Percentiles rank a stretch among this genome's conserved stretches.
Evolutionary conservation across 73 alveolate species (phyloP).

Genomic region (Uronychia setigera): DNA sequence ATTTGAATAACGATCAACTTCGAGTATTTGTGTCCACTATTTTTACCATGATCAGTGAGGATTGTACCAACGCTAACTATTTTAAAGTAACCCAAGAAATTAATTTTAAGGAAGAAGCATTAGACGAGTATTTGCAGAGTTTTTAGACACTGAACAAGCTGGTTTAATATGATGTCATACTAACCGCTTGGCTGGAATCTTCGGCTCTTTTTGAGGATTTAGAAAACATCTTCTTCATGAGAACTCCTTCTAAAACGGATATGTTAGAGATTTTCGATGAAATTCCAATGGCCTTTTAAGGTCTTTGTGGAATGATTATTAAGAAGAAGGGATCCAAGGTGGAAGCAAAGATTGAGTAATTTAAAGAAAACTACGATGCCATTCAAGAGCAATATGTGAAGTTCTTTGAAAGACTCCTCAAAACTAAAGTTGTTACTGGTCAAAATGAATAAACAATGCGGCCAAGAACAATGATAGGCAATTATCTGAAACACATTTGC

Average conservation of each 20-base stretch:
- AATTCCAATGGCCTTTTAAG: neutral
- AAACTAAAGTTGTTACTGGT: neutral
- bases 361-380: neutral
- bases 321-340: neutral
- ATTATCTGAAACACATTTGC: constrained; percentile 22
- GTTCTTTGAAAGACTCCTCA: neutral
- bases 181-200: neutral
- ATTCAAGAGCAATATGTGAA: neutral
- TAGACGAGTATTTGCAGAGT: neutral
- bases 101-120: neutral
- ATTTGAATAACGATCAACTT: neutral
- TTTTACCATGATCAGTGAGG: neutral
- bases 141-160: neutral
- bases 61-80: neutral
- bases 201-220: neutral
- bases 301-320: neutral
- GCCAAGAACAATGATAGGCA: constrained; percentile 15
- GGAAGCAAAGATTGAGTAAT: neutral
- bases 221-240: neutral
- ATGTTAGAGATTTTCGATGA: neutral
- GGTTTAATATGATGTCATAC: neutral
- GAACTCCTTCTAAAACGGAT: neutral
- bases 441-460: neutral
- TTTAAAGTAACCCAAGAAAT: no score
- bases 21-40: neutral